Base-by-base conservation (phyloP, 2,329 filamentous ascomycete species). In the Cladosporium velox region DNA sequence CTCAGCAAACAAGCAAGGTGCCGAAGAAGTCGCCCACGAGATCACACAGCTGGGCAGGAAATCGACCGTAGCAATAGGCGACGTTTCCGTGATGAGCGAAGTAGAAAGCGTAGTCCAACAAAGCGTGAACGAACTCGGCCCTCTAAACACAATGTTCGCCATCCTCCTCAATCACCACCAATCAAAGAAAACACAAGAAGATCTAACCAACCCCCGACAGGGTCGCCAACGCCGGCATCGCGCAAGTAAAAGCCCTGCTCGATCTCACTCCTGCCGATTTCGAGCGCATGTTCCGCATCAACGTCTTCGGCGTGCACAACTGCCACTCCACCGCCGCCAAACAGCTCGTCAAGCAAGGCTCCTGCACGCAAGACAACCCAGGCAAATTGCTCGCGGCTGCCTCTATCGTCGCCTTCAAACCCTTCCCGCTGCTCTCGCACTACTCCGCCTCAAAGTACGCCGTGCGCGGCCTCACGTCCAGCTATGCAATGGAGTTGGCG, bases 371-470 rank as follows among this genome's bases (percentile, higher is more conserved):
- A 30, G 75, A 78, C 62, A 28, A 67, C 7, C 75, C 74, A 2
- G 78, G 78, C 64, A 86, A 85, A 71, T 77, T 57, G 26, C 44
- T 65, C 57, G 44, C 66, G 49, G 73, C 73, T 6, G 73, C 76
- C 18, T 73, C 77, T 30, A 84, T 90, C 59, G 87, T 86, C 0
- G 86, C 83, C 0, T 88, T 88, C 79, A 87, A 85, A 69, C 84
- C 87, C 0, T 86, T 88, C 57, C 77, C 83, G 0, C 73, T 88
- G 55, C 78, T 90, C 10, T 83, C 85, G 0, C 86, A 89, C 73
- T 91, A 91, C 78, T 85, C 81, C 24, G 85, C 87, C 3, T 83
- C 83, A 18, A 91, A 91, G 72, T 90, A 83, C 79, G 89, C 89
- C 0, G 87, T 91, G 1, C 81, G 88, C 4, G 88, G 88, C 0